phyloP scores from a whole-genome alignment of 495 filamentous ascomycete species.

The Lophiostoma macrostomum region DNA sequence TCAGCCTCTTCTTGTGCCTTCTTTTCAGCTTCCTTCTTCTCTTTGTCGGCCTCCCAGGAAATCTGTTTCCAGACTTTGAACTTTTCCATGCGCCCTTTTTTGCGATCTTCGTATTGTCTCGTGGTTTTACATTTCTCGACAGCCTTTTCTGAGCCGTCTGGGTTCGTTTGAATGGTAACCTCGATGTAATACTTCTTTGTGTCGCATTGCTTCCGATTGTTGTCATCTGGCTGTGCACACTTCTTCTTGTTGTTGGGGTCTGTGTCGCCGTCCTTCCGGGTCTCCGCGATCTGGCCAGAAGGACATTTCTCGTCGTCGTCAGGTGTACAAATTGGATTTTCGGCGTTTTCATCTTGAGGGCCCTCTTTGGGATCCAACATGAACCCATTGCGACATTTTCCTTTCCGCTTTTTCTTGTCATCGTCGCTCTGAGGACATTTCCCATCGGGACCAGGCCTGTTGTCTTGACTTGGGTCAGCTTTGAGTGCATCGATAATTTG shows the following conservation, averaged over 20 bases:
- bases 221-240: slow-evolving; percentile 2
- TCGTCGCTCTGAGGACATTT: not conserved
- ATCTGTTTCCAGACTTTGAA: not conserved
- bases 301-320: not conserved
- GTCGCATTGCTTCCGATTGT: not conserved
- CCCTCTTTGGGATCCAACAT: not conserved
- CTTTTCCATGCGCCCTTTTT: not conserved
- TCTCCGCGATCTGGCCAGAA: not conserved
- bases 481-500: not conserved
- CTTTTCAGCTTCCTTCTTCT: not conserved
- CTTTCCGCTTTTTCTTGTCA: not conserved
- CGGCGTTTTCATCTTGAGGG: not conserved
- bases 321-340: not conserved
- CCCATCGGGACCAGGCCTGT: not conserved
- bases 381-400: not conserved
- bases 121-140: not conserved
- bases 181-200: not conserved
- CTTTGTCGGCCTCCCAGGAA: not conserved
- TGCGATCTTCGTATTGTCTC: not conserved
- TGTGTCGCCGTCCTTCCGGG: not conserved
- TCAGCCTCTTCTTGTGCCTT: no score
- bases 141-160: not conserved
- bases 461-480: not conserved
- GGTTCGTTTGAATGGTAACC: not conserved
- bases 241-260: slow-evolving; percentile 4